Base-by-base conservation (phyloP, 2,329 filamentous ascomycete species). In the Botrytis fragariae region DNA sequence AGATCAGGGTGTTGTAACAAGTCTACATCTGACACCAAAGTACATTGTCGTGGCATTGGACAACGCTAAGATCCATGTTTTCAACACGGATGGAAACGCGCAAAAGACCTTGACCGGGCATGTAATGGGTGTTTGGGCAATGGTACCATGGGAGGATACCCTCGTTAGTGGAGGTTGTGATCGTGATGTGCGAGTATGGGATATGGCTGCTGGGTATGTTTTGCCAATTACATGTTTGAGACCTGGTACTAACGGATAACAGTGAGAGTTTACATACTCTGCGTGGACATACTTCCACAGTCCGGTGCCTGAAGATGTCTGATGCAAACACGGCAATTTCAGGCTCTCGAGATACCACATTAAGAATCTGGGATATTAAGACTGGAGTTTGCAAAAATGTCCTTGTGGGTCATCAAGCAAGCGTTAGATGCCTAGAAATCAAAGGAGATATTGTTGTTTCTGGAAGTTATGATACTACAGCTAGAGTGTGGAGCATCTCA, bases 71-170 rank as follows among this genome's bases (percentile, higher is more conserved):
- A 99, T 99, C 63, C 96, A 99, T 82, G 95, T 99, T 39, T 99
- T 98, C 81, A 93, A 98, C 81, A 95, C 94, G 0, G 90, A 96
- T 77, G 96, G 96, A 48, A 91, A 94, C 78, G 90, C 94, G 76
- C 91, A 97, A 78, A 93, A 94, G 81, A 97, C 94, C 3, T 85
- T 99, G 42, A 92, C 96, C 80, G 96, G 96, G 18, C 96, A 99
- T 84, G 93, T 98, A 62, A 99, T 99, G 96, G 96, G 96, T 59
- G 96, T 99, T 32, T 99, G 96, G 96, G 96, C 96, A 67, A 98
- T 99, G 95, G 94, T 99, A 37, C 96, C 96, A 10, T 98, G 95
- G 93, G 95, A 93, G 74, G 95, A 99, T 81, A 92, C 93, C 71
- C 87, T 99, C 75, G 96, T 99, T 74, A 98, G 94, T 79, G 96